A percentile compares a stretch with the other conserved stretches of the same genome.
These are phyloP conservation scores for Hordeum pubiflorum DNA, from an alignment of 202 grass and related monocot genomes.

Conservation along the genomic window DNA sequence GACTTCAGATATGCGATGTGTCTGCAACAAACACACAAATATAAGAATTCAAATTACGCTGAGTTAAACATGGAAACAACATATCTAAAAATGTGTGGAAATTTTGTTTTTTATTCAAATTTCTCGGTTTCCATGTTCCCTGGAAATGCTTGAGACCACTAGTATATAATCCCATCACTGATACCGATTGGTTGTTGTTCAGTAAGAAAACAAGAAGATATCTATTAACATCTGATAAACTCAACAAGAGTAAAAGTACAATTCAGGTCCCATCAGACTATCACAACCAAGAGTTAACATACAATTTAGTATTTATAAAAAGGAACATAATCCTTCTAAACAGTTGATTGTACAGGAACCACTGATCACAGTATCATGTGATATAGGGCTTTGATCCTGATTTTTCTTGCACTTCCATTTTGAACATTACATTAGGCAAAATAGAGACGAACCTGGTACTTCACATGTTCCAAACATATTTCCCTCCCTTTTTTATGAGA, in stretches of 20 bases:
- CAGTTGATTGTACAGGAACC: background rate
- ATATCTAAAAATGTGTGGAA: background rate
- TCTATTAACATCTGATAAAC: background rate
- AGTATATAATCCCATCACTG: background rate
- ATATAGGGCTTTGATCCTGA: background rate
- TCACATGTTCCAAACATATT: background rate
- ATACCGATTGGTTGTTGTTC: background rate
- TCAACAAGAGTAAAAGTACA: background rate
- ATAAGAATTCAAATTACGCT: slow-evolving; percentile 6
- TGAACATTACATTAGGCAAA: background rate
- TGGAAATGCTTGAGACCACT: slow-evolving; percentile 9
- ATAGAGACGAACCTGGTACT: background rate
- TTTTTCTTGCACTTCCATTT: background rate
- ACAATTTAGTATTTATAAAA: background rate
- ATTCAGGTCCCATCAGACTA: background rate
- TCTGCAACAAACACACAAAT: slow-evolving; percentile 6
- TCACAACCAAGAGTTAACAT: slow-evolving; percentile 8
- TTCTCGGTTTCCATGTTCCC: background rate
- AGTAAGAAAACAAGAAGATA: background rate
- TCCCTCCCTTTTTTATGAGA: background rate
- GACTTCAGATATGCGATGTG: background rate
- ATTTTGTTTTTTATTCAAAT: background rate
- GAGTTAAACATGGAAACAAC: background rate
- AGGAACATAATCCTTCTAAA: no score
- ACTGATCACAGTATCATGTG: background rate